Conservation (phyloP, 2,329 filamentous ascomycete species). For the Biscogniauxia marginata region DNA sequence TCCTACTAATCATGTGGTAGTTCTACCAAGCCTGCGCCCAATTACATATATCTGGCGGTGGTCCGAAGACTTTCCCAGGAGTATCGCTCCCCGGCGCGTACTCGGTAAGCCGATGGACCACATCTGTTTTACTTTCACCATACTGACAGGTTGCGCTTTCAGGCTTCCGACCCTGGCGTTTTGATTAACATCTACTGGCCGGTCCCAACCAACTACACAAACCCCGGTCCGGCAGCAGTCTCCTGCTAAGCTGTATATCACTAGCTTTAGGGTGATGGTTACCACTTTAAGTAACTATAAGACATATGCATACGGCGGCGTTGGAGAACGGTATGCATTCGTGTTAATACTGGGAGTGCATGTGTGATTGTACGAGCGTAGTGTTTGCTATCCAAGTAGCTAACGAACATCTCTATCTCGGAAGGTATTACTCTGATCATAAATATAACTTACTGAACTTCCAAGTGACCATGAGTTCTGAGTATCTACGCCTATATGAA, state of each 20-base stretch:
- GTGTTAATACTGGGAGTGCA: neutral
- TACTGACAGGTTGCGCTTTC: neutral
- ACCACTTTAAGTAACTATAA: neutral
- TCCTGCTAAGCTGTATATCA: slow-evolving; percentile 5
- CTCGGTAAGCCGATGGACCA: slow-evolving; percentile 18
- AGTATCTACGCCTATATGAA: too few species aligned
- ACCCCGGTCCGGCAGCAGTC: slow-evolving; percentile 22
- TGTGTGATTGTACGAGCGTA: neutral
- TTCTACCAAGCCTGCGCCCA: slow-evolving; percentile 34
- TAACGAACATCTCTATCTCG: too few species aligned
- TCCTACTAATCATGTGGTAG: slow-evolving; percentile 12
- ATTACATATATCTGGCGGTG: slow-evolving; percentile 30
- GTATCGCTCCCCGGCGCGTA: slow-evolving; percentile 30
- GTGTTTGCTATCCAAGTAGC: neutral
- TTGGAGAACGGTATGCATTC: neutral
- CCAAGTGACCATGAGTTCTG: too few species aligned
- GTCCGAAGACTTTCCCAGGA: slow-evolving; percentile 27
- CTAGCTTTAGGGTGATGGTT: neutral
- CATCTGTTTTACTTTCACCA: neutral
- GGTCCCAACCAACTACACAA: slow-evolving; percentile 28
- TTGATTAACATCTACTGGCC: slow-evolving; percentile 28
- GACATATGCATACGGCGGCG: neutral
- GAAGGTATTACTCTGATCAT: too few species aligned
- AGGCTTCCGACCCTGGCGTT: slow-evolving; percentile 29
- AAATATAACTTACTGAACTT: too few species aligned